A percentile compares a stretch with the other conserved stretches of the same genome.
These are phyloP conservation scores for Castanopsis chinensis DNA, from an alignment of 306 rosid species.

Conservation along the genomic window DNA sequence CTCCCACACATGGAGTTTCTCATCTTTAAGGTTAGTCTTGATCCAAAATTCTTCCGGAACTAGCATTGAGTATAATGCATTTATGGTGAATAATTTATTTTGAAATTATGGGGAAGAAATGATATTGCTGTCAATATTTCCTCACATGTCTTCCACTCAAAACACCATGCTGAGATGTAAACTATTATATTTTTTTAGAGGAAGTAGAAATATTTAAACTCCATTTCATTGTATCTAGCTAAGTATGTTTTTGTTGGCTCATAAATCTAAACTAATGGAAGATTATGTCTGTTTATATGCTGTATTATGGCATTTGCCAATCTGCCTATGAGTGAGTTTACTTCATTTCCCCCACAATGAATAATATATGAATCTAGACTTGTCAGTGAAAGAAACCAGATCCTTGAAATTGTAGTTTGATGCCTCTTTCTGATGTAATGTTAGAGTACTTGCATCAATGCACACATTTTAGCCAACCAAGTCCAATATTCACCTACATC, in stretches of 20 bases:
- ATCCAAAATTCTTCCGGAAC: not conserved
- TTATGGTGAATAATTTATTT: not conserved
- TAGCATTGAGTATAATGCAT: not conserved
- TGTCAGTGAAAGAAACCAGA: not conserved
- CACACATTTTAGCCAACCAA: no score
- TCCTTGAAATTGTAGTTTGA: not conserved
- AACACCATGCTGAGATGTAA: not conserved
- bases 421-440: not conserved
- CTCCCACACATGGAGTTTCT: not conserved
- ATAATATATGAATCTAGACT: not conserved
- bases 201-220: not conserved
- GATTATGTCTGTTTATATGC: not conserved
- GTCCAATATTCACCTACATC: no score
- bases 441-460: not conserved
- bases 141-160: not conserved
- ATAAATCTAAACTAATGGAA: not conserved
- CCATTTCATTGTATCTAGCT: not conserved
- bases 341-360: not conserved
- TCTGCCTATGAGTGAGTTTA: not conserved
- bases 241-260: not conserved
- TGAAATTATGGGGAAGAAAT: not conserved
- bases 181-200: not conserved
- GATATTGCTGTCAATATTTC: not conserved
- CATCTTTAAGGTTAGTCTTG: conserved; percentile 18
- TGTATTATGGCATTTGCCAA: not conserved